A percentile compares a stretch with the other conserved stretches of the same genome.
Evolutionary conservation across 2,329 filamentous ascomycete species (phyloP).

Genomic region (Fusarium armeniacum): DNA sequence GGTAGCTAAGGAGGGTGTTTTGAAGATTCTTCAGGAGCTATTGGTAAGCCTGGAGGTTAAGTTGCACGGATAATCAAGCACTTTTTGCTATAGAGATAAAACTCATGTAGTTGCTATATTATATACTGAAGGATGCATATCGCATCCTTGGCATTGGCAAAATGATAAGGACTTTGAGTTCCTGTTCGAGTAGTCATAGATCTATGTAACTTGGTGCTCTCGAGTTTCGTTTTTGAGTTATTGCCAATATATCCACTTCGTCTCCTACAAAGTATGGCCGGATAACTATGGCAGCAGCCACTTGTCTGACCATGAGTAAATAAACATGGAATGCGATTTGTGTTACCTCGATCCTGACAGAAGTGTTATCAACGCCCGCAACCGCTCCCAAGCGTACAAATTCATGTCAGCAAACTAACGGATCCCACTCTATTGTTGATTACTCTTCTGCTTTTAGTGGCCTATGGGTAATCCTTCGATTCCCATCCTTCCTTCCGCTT

Average conservation of each 20-base stretch:
- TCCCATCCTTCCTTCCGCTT: neutral
- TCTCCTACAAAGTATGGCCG: neutral
- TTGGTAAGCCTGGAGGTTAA: constrained; percentile 17
- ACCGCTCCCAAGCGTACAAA: neutral
- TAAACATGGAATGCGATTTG: neutral
- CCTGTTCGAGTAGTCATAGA: too few species aligned
- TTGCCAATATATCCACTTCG: neutral
- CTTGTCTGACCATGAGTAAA: too few species aligned
- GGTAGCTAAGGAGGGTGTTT: constrained; percentile 43
- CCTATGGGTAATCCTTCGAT: neutral
- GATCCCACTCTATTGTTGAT: neutral
- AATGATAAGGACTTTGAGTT: neutral
- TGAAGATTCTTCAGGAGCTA: constrained; percentile 46
- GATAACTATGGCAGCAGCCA: neutral
- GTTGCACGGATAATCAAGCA: constrained; percentile 18
- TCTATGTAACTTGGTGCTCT: neutral
- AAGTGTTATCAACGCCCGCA: neutral
- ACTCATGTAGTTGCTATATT: neutral
- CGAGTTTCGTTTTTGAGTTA: neutral
- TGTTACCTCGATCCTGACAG: neutral
- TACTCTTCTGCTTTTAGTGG: neutral
- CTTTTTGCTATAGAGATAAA: neutral
- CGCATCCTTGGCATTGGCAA: too few species aligned
- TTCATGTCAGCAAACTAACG: neutral
- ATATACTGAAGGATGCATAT: neutral